phyloP scores from a whole-genome alignment of 768 basidiomycete genomes.

The Lepiota venenata region DNA sequence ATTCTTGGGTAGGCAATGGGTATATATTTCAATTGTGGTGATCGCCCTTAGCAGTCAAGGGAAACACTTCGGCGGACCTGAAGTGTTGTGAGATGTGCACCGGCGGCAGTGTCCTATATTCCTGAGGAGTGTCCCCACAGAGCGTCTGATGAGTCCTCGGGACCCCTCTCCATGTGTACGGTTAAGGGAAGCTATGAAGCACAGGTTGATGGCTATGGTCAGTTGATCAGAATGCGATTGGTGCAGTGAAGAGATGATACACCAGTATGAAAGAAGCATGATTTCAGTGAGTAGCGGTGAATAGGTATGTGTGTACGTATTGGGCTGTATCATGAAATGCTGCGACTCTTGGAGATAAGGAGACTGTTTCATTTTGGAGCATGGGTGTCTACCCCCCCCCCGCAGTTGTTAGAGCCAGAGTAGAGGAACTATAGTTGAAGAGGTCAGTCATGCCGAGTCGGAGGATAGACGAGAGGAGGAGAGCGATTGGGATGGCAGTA shows the following conservation, averaged over 20 bases:
- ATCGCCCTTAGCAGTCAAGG: neutral
- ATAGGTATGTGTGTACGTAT: neutral
- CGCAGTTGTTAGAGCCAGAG: slow-evolving; percentile 4
- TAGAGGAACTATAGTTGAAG: neutral
- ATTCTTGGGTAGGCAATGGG: neutral
- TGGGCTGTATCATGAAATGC: neutral
- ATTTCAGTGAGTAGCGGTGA: too few species aligned
- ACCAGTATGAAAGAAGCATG: too few species aligned
- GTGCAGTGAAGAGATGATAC: too few species aligned
- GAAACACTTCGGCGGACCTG: neutral
- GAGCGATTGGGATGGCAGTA: neutral
- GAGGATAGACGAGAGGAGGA: neutral
- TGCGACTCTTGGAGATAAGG: neutral
- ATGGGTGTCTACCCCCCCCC: too few species aligned
- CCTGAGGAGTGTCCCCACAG: neutral
- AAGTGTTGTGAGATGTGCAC: neutral
- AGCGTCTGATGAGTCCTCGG: too few species aligned
- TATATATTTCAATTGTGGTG: neutral
- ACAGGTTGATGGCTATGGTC: too few species aligned
- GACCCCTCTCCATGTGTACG: too few species aligned
- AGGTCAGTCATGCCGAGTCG: slow-evolving; percentile 1
- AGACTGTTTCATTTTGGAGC: neutral
- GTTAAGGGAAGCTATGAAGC: too few species aligned
- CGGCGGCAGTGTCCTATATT: neutral
- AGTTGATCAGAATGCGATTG: too few species aligned